These are phyloP conservation scores for Nigrospora sphaerica DNA, from an alignment of 2,329 filamentous ascomycete species.

Conservation along the genomic window DNA sequence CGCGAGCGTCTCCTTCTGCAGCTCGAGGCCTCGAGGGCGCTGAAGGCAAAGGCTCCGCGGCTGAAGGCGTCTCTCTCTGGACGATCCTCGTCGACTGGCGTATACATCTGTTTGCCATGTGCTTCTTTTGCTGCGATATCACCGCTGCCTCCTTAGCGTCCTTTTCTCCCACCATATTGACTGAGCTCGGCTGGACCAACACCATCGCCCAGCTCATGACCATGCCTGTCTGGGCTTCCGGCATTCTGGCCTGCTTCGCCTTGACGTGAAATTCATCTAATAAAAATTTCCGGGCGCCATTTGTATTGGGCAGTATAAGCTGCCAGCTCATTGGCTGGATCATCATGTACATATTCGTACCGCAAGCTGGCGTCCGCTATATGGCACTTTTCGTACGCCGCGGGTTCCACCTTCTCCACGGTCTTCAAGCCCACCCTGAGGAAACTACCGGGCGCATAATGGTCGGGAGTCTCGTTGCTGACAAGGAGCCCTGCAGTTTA, in stretches of 20 bases:
- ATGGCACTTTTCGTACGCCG: constrained; percentile 12
- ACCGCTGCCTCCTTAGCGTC: constrained; percentile 18
- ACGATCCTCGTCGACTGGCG: constrained; percentile 18
- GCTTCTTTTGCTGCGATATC: constrained; percentile 22
- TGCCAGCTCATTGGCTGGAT: constrained; percentile 19
- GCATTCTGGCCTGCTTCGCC: constrained; percentile 15
- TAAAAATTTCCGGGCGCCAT: constrained; percentile 14
- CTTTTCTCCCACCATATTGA: constrained; percentile 18
- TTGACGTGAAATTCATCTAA: constrained; percentile 14
- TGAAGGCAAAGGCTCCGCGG: constrained; percentile 14
- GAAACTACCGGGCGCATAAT: too few relatives aligned
- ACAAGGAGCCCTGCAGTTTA: constrained; percentile 5
- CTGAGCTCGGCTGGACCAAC: constrained; percentile 14
- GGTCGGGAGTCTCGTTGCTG: too few relatives aligned
- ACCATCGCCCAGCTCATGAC: constrained; percentile 18
- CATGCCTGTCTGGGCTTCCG: constrained; percentile 20
- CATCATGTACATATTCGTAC: constrained; percentile 17
- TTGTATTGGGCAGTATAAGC: constrained; percentile 14
- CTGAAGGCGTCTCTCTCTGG: constrained; percentile 15
- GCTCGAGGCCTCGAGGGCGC: constrained; percentile 16
- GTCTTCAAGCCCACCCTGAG: too few relatives aligned
- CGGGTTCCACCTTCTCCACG: too few relatives aligned
- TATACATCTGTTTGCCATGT: constrained; percentile 19
- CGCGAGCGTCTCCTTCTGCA: constrained; percentile 12
- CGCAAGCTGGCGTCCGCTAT: constrained; percentile 15